phyloP scores from a whole-genome alignment of 1,284 basidiomycete species.

The Malassezia globosa region DNA sequence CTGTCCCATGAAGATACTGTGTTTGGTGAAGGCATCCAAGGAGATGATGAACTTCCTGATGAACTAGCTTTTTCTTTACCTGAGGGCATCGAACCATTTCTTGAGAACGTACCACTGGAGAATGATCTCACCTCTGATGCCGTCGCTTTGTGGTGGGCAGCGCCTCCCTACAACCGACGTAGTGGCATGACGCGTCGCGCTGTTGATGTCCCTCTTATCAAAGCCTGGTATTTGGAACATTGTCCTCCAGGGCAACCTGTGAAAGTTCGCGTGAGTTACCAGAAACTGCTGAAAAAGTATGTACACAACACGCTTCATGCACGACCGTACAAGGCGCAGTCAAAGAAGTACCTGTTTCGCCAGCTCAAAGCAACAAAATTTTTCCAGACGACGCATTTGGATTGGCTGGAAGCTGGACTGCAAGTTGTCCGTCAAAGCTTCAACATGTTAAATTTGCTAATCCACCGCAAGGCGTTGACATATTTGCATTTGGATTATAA shows the following conservation, averaged over 20 bases:
- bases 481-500: conserved; percentile 88
- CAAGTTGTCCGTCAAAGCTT: conserved; percentile 98
- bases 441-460: conserved; percentile 97
- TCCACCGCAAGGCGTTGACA: conserved; percentile 97
- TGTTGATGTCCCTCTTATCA: conserved; percentile 88
- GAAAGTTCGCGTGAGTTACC: conserved; percentile 97
- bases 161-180: conserved; percentile 84
- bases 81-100: conserved; percentile 69
- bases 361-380: conserved; percentile 97
- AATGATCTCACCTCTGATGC: conserved; percentile 89
- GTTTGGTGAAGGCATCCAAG: conserved; percentile 69
- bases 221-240: conserved; percentile 89
- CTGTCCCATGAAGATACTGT: conserved; percentile 81
- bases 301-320: conserved; percentile 88
- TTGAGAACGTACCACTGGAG: conserved; percentile 68
- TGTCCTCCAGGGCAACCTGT: conserved; percentile 91
- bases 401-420: conserved; percentile 98
- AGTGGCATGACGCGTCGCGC: conserved; percentile 85
- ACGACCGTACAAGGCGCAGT: conserved; percentile 84
- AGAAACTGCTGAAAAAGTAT: conserved; percentile 92
- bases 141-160: conserved; percentile 96
- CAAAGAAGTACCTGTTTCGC: conserved; percentile 90
- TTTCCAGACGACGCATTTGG: conserved; percentile 93
- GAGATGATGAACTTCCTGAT: conserved; percentile 48
- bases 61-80: conserved; percentile 81